phyloP scores from a whole-genome alignment of 805 yeast species.

The Wickerhamomyces bisporus region DNA sequence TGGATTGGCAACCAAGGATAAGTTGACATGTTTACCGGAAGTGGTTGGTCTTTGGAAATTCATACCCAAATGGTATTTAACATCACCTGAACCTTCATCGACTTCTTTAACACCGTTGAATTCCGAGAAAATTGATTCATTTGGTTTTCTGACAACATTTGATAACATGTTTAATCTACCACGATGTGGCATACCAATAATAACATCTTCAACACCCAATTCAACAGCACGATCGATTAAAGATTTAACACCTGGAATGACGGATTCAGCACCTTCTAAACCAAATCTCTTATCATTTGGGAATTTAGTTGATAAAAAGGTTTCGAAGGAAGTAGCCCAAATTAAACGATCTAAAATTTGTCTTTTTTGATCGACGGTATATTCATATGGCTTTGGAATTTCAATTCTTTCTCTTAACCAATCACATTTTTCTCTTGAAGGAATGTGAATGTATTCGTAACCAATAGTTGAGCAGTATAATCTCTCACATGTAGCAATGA shows the following conservation, averaged over 20 bases:
- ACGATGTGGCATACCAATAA: slow-evolving; percentile 99
- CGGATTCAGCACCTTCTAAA: slow-evolving; percentile 96
- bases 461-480: slow-evolving; percentile 88
- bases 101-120: slow-evolving; percentile 85
- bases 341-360: slow-evolving; percentile 93
- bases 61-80: slow-evolving; percentile 98
- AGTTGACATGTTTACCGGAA: slow-evolving; percentile 91
- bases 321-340: slow-evolving; percentile 94
- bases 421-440: slow-evolving; percentile 91
- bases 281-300: slow-evolving; percentile 99
- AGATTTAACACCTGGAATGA: slow-evolving; percentile 95
- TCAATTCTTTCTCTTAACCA: slow-evolving; percentile 98
- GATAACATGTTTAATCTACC: slow-evolving; percentile 98
- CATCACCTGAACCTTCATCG: slow-evolving; percentile 98
- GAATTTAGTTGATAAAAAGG: slow-evolving; percentile 89
- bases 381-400: slow-evolving; percentile 82
- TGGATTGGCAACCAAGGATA: slow-evolving; percentile 97
- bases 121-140: slow-evolving; percentile 95
- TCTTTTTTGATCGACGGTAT: slow-evolving; percentile 84
- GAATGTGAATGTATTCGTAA: slow-evolving; percentile 94
- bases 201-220: slow-evolving; percentile 89
- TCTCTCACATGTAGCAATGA: slow-evolving; percentile 71
- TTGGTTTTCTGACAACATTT: slow-evolving; percentile 97
- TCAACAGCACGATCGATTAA: slow-evolving; percentile 91
- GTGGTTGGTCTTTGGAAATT: slow-evolving; percentile 99